These are phyloP conservation scores for Globisporangium lucens DNA, from an alignment of 352 stramenopile species.

Conservation along the genomic window DNA sequence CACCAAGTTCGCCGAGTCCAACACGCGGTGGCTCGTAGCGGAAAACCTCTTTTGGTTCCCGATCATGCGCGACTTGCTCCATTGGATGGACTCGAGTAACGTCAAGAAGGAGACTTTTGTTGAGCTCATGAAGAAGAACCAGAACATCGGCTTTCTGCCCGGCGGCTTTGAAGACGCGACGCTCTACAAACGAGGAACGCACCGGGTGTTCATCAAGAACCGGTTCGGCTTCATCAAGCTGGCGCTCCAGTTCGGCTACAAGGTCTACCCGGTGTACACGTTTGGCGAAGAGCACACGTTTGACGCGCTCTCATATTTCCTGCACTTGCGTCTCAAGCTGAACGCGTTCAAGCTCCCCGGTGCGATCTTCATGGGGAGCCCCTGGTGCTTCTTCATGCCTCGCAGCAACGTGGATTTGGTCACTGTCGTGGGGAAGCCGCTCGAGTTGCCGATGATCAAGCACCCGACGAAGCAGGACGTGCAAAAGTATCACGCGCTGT, in stretches of 20 bases:
- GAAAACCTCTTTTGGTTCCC: conserved; percentile 76
- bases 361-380: conserved; percentile 71
- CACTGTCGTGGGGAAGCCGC: conserved; percentile 86
- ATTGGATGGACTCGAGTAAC: conserved; percentile 65
- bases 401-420: conserved; percentile 66
- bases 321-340: conserved; percentile 75
- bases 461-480: conserved; percentile 88
- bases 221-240: conserved; percentile 93
- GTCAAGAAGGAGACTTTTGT: conserved; percentile 50
- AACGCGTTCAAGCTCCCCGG: conserved; percentile 83
- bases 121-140: conserved; percentile 39
- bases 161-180: conserved; percentile 95
- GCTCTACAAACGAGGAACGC: conserved; percentile 67
- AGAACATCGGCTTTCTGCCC: conserved; percentile 85
- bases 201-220: conserved; percentile 90
- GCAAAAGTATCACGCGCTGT: conserved; percentile 83
- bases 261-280: conserved; percentile 87
- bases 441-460: conserved; percentile 84
- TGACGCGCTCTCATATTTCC: conserved; percentile 79
- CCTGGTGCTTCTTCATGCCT: conserved; percentile 85
- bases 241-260: conserved; percentile 89
- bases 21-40: conserved; percentile 59
- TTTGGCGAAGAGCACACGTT: conserved; percentile 92
- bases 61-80: conserved; percentile 56
- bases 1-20: conserved; percentile 37